Conservation (phyloP, 2,329 filamentous ascomycete genomes). For the Diaporthe destruens region DNA sequence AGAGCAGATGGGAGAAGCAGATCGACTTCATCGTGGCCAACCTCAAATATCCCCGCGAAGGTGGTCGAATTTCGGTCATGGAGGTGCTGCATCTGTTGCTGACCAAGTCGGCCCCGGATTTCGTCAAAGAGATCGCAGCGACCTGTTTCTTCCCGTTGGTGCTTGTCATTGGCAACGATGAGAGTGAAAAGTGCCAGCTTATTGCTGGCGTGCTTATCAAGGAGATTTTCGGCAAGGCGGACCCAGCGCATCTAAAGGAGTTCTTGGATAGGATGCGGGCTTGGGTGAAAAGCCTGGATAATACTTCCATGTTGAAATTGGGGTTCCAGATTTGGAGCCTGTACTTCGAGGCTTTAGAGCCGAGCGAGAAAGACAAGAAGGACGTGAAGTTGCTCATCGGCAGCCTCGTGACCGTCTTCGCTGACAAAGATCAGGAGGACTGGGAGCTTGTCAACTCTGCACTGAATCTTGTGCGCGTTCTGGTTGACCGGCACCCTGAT, state of each 20-base stretch:
- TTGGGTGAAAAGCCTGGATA: conserved; percentile 83
- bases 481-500: conserved; percentile 75
- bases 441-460: conserved; percentile 82
- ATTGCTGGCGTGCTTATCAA: conserved; percentile 85
- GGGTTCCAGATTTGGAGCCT: conserved; percentile 85
- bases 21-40: conserved; percentile 91
- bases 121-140: conserved; percentile 83
- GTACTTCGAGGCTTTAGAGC: conserved; percentile 80
- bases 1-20: conserved; percentile 89
- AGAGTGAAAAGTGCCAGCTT: conserved; percentile 85
- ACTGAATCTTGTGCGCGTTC: conserved; percentile 75
- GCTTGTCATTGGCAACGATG: conserved; percentile 88
- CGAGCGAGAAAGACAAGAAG: conserved; percentile 71
- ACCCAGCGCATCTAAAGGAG: conserved; percentile 76
- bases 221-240: conserved; percentile 82
- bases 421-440: conserved; percentile 68
- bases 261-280: conserved; percentile 78
- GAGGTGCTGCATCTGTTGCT: conserved; percentile 90
- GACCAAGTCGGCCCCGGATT: conserved; percentile 83
- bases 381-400: conserved; percentile 74
- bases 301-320: conserved; percentile 76
- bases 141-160: conserved; percentile 89
- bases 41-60: conserved; percentile 88
- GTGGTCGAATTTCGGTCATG: conserved; percentile 92
- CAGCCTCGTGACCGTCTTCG: conserved; percentile 66